Conservation (phyloP, 148 eudicot species). For the Rheum nobile region DNA sequence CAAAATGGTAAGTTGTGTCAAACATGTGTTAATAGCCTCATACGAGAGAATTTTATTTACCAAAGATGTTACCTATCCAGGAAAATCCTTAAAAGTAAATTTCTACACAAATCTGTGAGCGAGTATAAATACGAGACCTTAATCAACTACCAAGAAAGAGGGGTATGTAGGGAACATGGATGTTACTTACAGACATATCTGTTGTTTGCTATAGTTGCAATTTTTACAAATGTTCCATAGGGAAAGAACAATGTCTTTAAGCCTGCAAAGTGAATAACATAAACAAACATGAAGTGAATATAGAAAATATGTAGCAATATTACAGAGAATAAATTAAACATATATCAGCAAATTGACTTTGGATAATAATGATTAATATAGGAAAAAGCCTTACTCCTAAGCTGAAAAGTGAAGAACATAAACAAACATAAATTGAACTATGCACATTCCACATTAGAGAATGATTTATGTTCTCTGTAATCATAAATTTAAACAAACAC, state of each 20-base stretch:
- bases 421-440: too few relatives aligned
- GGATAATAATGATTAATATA: not conserved
- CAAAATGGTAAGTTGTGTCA: not conserved
- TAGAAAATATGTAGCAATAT: not conserved
- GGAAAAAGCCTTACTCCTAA: not conserved
- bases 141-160: not conserved
- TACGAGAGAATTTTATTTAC: not conserved
- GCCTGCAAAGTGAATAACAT: constrained; percentile 41
- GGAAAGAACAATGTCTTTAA: constrained; percentile 70
- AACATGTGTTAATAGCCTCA: not conserved
- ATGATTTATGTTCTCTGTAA: too few relatives aligned
- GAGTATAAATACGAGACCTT: not conserved
- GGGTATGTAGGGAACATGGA: not conserved
- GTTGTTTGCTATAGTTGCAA: constrained; percentile 62
- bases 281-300: not conserved
- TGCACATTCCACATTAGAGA: too few relatives aligned
- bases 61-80: not conserved
- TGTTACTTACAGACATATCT: constrained; percentile 65
- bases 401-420: too few relatives aligned
- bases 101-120: not conserved
- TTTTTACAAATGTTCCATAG: constrained; percentile 72
- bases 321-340: not conserved
- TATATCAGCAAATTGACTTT: not conserved
- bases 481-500: too few relatives aligned
- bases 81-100: not conserved